Conservation (phyloP, 345 rosid genomes). For the Arabidopsis arenosa region DNA sequence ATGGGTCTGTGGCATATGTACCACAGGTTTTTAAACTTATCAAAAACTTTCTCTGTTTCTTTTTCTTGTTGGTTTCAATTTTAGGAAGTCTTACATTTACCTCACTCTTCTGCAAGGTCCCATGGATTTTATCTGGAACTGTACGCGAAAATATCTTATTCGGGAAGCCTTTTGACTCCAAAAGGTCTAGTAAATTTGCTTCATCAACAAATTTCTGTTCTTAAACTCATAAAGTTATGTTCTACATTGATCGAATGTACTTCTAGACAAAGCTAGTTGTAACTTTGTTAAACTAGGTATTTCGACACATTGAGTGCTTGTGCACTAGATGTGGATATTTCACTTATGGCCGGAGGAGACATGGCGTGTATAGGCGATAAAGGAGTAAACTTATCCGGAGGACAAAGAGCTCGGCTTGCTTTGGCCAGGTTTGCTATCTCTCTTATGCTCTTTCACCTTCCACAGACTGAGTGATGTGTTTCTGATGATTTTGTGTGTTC, state of each 20-base stretch:
- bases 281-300: conserved; percentile 55
- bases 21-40: conserved; percentile 70
- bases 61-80: conserved; percentile 24
- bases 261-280: background rate
- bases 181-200: conserved; percentile 54
- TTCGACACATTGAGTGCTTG: conserved; percentile 67
- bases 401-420: conserved; percentile 96
- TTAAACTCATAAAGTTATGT: background rate
- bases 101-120: conserved; percentile 60
- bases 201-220: conserved; percentile 15
- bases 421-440: conserved; percentile 69
- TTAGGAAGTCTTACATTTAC: conserved; percentile 29
- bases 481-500: conserved; percentile 33
- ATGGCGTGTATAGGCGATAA: conserved; percentile 83
- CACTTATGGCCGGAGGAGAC: conserved; percentile 83
- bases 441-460: conserved; percentile 14
- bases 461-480: conserved; percentile 6
- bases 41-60: conserved; percentile 17
- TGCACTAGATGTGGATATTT: conserved; percentile 79
- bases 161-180: conserved; percentile 64
- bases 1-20: conserved; percentile 76
- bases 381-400: conserved; percentile 94
- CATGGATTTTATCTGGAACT: conserved; percentile 94
- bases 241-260: background rate
- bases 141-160: conserved; percentile 76